Base-by-base conservation (phyloP, 148 eudicot genomes). In the Amaranthus palmeri region DNA sequence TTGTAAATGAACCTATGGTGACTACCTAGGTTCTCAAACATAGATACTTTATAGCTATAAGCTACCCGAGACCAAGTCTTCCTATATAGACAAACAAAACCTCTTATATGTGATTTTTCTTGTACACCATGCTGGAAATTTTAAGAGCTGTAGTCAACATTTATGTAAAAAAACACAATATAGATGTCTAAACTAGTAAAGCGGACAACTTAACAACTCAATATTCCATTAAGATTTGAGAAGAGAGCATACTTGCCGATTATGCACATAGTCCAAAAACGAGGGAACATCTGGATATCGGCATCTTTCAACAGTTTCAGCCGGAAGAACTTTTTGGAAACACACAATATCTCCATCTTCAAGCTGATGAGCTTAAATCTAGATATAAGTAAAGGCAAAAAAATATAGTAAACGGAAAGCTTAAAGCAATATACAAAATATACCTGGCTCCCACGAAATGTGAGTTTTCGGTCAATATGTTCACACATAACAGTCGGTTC, bases 301-400 rank as follows among this genome's bases (percentile, higher is more conserved):
- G 73, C 67, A 80, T 65, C 70, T 76, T 77, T 84, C 88, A 52
- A 78, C 78, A 55, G 18, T 72, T 76, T 85, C 84, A 77, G 78
- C 75, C n/a, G 77, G 76, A 72, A 78, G 79, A 46, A 80, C 40
- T 80, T 83, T 89, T 67, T 89, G 95, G 74, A 89, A 84, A 80
- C 95, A 89, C 57, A 89, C 80, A 43, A 89, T 87, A 44, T 89
- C 95, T 42, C 95, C 95, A 70, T 89, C 95, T 83, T 89, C 95
- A 75, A 89, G 88, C 95, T 89, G 81, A 54, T 70, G 66, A 60
- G 5, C 45, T 52, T 57, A 60, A 54, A 44, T 8, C 40, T 17
- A 73, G 3, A 42, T 2, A 40, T 45, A 55, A 57, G 14, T 7
- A 74, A 64, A 55, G 14, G 3, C 43, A 7, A 8, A 54, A 58